Conservation (phyloP, 768 basidiomycete species). For the Hydnum rufescens region DNA sequence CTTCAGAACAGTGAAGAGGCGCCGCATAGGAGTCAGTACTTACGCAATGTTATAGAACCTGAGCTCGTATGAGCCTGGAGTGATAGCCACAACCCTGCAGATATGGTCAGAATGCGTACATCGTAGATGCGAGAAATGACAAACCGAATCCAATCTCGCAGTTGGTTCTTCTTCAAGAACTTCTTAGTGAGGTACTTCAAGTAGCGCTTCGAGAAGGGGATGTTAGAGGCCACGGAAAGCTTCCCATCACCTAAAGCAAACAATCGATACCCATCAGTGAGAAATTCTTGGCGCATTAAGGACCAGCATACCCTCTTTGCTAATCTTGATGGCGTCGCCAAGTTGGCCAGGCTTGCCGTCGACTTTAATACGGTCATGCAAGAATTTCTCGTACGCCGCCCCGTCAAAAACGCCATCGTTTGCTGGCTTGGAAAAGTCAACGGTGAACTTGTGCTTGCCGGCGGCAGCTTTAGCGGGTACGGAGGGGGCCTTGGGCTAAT, state of each 20-base stretch:
- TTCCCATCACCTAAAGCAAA: slow-evolving; percentile 42
- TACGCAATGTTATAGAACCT: slow-evolving; percentile 89
- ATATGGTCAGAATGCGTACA: background rate
- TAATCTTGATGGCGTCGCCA: slow-evolving; percentile 72
- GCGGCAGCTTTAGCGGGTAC: slow-evolving; percentile 5
- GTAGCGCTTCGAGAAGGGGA: slow-evolving; percentile 92
- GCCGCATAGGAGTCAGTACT: slow-evolving; percentile 13
- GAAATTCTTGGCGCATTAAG: slow-evolving; percentile 8
- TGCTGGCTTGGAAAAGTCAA: slow-evolving; percentile 76
- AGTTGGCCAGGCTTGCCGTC: slow-evolving; percentile 84
- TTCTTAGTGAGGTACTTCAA: slow-evolving; percentile 99
- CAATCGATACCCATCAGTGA: slow-evolving; percentile 2
- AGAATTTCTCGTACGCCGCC: slow-evolving; percentile 63
- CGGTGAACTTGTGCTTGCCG: slow-evolving; percentile 53
- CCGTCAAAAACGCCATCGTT: slow-evolving; percentile 35
- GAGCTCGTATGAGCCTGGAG: slow-evolving; percentile 86
- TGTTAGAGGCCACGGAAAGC: slow-evolving; percentile 66
- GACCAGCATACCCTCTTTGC: slow-evolving; percentile 49
- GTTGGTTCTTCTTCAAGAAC: slow-evolving; percentile 92
- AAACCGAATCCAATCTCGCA: slow-evolving; percentile 91
- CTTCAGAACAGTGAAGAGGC: background rate
- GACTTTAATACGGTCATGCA: slow-evolving; percentile 87
- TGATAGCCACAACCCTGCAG: slow-evolving; percentile 68
- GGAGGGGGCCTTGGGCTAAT: no score
- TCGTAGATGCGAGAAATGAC: slow-evolving; percentile 11